phyloP scores from a whole-genome alignment of 257 asterid genomes.

The Ilex aquifolium region DNA sequence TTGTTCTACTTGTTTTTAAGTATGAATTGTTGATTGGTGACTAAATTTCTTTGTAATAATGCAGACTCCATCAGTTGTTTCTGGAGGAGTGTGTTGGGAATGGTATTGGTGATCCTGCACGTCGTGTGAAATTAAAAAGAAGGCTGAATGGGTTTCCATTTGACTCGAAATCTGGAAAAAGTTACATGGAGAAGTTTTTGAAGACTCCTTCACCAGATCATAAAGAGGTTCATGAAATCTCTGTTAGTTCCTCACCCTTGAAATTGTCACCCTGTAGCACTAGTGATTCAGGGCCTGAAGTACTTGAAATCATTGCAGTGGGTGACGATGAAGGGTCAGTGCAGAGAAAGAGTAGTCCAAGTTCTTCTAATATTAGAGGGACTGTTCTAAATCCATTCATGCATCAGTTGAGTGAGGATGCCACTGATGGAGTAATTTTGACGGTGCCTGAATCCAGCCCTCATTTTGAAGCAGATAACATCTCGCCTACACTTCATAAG shows the following conservation, averaged over 20 bases:
- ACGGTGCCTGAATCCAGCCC: slow-evolving; percentile 29
- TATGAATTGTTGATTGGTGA: background rate
- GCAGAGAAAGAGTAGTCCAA: slow-evolving; percentile 31
- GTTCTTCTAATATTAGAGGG: slow-evolving; percentile 36
- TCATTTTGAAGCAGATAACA: slow-evolving; percentile 27
- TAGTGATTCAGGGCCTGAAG: slow-evolving; percentile 32
- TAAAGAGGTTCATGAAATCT: slow-evolving; percentile 50
- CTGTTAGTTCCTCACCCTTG: slow-evolving; percentile 33
- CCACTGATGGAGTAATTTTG: slow-evolving; percentile 18
- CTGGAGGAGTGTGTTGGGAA: slow-evolving; percentile 68
- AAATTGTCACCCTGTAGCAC: slow-evolving; percentile 27
- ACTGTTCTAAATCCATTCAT: slow-evolving; percentile 18
- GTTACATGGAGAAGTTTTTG: slow-evolving; percentile 79
- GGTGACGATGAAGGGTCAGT: slow-evolving; percentile 39
- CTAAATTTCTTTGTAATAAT: background rate
- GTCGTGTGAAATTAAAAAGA: slow-evolving; percentile 70
- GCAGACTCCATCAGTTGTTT: slow-evolving; percentile 86
- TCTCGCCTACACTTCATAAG: slow-evolving; percentile 25
- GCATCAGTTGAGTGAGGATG: slow-evolving; percentile 30
- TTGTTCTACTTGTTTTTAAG: background rate
- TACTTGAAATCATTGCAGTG: slow-evolving; percentile 32
- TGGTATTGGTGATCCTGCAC: slow-evolving; percentile 43
- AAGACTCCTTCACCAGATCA: slow-evolving; percentile 64
- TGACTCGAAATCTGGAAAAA: slow-evolving; percentile 55
- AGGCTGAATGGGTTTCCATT: slow-evolving; percentile 79